Percentiles rank a stretch among this genome's conserved stretches.
Evolutionary conservation across 345 rosid species (phyloP).

Genomic region (Rhodamnia argentea): DNA sequence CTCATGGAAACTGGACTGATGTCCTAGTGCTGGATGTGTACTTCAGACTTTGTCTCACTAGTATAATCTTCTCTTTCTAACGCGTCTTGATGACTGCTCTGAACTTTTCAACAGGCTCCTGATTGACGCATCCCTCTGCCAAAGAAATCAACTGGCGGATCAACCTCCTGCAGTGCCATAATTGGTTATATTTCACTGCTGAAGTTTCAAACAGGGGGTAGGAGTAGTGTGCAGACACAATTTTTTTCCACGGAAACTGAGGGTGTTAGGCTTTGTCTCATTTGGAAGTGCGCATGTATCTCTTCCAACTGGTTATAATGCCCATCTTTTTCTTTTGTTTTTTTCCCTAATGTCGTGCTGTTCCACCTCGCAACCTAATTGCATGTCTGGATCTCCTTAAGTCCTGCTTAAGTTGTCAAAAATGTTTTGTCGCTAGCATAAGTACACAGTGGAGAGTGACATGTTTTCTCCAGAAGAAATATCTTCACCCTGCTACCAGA

Average conservation of each 20-base stretch:
- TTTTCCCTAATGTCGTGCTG: neutral
- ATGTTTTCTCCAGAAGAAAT: neutral
- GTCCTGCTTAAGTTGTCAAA: neutral
- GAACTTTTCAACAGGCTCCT: neutral
- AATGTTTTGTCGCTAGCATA: neutral
- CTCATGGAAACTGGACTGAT: neutral
- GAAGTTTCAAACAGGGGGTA: neutral
- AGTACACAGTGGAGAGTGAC: neutral
- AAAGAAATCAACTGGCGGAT: neutral
- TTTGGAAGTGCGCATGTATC: neutral
- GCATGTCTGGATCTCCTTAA: neutral
- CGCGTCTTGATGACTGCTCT: neutral
- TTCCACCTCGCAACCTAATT: neutral
- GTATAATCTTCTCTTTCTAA: neutral
- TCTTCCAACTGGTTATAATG: neutral
- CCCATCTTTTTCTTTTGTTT: neutral
- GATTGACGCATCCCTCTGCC: neutral
- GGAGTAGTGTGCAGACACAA: neutral
- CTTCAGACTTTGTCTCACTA: neutral
- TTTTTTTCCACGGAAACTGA: neutral
- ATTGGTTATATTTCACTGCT: neutral
- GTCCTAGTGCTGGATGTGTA: neutral
- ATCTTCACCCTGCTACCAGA: neutral
- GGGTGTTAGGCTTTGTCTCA: neutral
- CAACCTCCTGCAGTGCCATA: neutral